Conservation (phyloP, 257 asterid genomes). For the Solanum chiquidenum region DNA sequence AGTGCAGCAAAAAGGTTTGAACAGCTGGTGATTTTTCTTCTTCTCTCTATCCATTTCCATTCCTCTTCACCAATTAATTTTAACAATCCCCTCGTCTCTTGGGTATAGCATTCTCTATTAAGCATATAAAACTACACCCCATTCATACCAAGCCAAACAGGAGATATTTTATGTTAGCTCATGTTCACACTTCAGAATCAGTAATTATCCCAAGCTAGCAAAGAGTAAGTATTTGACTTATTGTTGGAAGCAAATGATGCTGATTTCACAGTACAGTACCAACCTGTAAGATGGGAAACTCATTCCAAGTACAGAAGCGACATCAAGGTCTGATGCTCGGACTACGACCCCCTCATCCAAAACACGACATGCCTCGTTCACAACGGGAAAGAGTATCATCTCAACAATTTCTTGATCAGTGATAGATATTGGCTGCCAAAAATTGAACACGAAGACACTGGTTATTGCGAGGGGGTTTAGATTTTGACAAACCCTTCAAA, state of each 20-base stretch:
- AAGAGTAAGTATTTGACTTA: not conserved
- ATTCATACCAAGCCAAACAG: not conserved
- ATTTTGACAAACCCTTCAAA: not conserved
- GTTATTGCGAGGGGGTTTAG: not conserved
- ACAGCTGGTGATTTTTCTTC: not conserved
- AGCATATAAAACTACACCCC: not conserved
- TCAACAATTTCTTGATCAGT: slow-evolving; percentile 81
- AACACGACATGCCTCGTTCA: slow-evolving; percentile 91
- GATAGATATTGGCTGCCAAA: slow-evolving; percentile 70
- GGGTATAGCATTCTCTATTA: not conserved
- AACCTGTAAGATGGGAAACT: slow-evolving; percentile 93
- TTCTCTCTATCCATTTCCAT: not conserved
- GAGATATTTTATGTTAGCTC: not conserved
- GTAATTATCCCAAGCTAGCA: not conserved
- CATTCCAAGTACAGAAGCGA: slow-evolving; percentile 93
- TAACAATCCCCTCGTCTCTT: not conserved
- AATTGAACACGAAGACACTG: not conserved
- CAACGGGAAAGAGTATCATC: slow-evolving; percentile 92
- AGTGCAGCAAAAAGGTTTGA: not conserved
- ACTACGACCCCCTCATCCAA: slow-evolving; percentile 78
- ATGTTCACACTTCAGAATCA: not conserved
- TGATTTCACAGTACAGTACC: slow-evolving; percentile 13
- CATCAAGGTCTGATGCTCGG: slow-evolving; percentile 91
- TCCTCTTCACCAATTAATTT: not conserved
- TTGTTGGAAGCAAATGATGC: not conserved